Base-by-base conservation (phyloP, 129 eudicot genomes). In the Tagetes patula region DNA sequence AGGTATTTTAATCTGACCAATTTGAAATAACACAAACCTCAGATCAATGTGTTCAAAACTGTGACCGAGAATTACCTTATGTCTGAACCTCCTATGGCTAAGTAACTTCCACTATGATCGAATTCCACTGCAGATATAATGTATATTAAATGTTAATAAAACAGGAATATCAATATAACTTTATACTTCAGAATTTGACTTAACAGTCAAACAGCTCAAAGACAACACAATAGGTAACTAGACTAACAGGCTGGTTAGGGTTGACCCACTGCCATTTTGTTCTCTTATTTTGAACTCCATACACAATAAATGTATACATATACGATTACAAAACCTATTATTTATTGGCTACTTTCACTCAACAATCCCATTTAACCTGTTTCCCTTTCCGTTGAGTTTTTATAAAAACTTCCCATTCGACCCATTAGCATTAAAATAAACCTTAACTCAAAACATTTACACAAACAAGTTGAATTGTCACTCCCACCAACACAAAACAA, bases 31-130 rank as follows among this genome's bases (percentile, higher is more conserved):
- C 45, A 45, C 72, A 9, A 31, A 42, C 9, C 14, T 12, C 58
- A 55, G 27, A 52, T 54, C 58, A 46, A 53, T 13, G 67, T 4
- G 55, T 71, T 1, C 4, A 32, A 56, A 53, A 46, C 20, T 70
- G 63, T 14, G 13, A 36, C 34, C 3, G 27, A 14, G 6, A 45
- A 42, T 3, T 50, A 94, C 98, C 97, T 86, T 78, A 94, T 90
- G 81, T 94, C 98, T 75, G 97, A 81, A 74, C 98, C 96, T 76
- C 93, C 98, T 8, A 90, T 61, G 1, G 97, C 97, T 65, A 94
- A 90, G 79, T 94, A 94, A 74, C 91, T 94, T 75, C 98, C 98
- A 69, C 98, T 94, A 30, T 94, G 96, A 81, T 94, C 98, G 71
- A 94, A 90, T 67, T 86, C 93, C 76, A 94, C 98, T 94, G 96